A percentile compares a stretch with the other conserved stretches of the same genome.
These are phyloP conservation scores for Saccharomycopsis guyanensis DNA, from an alignment of 805 yeast genomes.

Conservation along the genomic window DNA sequence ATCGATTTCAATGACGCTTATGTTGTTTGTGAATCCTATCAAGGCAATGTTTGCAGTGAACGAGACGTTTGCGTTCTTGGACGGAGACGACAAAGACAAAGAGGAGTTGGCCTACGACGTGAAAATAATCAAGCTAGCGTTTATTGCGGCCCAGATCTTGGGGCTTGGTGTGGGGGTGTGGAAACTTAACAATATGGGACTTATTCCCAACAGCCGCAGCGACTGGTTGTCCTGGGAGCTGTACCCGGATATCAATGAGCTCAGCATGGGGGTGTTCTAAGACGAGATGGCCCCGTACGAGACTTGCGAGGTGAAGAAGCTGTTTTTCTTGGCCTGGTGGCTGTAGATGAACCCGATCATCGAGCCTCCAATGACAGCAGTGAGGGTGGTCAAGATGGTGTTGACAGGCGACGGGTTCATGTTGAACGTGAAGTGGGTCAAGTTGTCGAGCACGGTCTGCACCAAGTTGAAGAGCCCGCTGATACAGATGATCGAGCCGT, in stretches of 20 bases:
- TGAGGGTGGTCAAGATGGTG: slow-evolving; percentile 41
- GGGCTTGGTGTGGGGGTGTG: slow-evolving; percentile 71
- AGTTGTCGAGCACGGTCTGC: slow-evolving; percentile 60
- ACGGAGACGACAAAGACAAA: slow-evolving; percentile 26
- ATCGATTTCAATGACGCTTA: slow-evolving; percentile 83
- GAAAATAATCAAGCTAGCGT: slow-evolving; percentile 38
- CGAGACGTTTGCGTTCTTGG: slow-evolving; percentile 38
- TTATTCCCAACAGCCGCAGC: slow-evolving; percentile 77
- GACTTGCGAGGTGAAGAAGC: background rate
- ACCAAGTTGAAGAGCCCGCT: slow-evolving; percentile 75
- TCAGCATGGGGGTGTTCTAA: slow-evolving; percentile 5
- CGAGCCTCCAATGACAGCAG: slow-evolving; percentile 43
- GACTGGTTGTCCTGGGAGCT: slow-evolving; percentile 91
- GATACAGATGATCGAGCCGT: slow-evolving; percentile 76
- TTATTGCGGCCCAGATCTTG: slow-evolving; percentile 39
- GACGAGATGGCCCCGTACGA: background rate
- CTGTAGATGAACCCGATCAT: slow-evolving; percentile 36
- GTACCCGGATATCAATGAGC: slow-evolving; percentile 13
- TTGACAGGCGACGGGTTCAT: slow-evolving; percentile 82
- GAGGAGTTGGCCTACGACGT: slow-evolving; percentile 24
- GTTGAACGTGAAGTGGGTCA: slow-evolving; percentile 59
- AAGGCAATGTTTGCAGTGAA: slow-evolving; percentile 58
- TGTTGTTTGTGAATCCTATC: slow-evolving; percentile 72
- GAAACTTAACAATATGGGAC: slow-evolving; percentile 82
- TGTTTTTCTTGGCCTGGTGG: background rate